phyloP scores from a whole-genome alignment of 225 moss, liverwort and hornwort genomes.

The Pleurozium schreberi region DNA sequence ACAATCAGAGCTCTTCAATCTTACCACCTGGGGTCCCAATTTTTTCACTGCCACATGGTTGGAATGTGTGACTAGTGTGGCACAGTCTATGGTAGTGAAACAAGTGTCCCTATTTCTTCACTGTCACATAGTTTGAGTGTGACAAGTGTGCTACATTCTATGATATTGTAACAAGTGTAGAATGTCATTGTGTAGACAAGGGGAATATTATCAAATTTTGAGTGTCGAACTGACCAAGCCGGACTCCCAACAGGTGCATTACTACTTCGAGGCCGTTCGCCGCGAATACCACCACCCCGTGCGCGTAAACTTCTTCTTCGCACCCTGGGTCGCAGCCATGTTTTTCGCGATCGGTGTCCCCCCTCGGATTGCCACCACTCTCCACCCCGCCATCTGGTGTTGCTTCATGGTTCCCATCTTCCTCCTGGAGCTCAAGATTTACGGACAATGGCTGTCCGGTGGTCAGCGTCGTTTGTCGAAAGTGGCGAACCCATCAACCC shows the following conservation, averaged over 20 bases:
- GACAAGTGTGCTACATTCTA: not conserved
- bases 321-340: conserved; percentile 49
- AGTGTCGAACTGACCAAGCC: not conserved
- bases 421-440: conserved; percentile 41
- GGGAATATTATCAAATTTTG: not conserved
- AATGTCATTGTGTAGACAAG: not conserved
- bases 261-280: conserved; percentile 44
- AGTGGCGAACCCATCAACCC: conserved; percentile 49
- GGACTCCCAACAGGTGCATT: not conserved
- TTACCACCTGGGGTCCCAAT: not conserved
- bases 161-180: not conserved
- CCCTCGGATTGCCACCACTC: not conserved
- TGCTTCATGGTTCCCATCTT: conserved; percentile 35
- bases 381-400: conserved; percentile 33
- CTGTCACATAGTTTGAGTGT: not conserved
- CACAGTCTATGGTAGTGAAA: not conserved
- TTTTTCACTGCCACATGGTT: not conserved
- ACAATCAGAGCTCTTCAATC: not conserved
- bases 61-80: not conserved
- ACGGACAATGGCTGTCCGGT: conserved; percentile 48
- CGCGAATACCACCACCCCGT: conserved; percentile 56
- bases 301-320: conserved; percentile 53
- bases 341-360: conserved; percentile 34
- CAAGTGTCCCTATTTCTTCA: not conserved
- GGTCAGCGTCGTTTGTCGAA: conserved; percentile 26